phyloP scores from a whole-genome alignment of 352 stramenopile species.

The Phytopythium sindhum region DNA sequence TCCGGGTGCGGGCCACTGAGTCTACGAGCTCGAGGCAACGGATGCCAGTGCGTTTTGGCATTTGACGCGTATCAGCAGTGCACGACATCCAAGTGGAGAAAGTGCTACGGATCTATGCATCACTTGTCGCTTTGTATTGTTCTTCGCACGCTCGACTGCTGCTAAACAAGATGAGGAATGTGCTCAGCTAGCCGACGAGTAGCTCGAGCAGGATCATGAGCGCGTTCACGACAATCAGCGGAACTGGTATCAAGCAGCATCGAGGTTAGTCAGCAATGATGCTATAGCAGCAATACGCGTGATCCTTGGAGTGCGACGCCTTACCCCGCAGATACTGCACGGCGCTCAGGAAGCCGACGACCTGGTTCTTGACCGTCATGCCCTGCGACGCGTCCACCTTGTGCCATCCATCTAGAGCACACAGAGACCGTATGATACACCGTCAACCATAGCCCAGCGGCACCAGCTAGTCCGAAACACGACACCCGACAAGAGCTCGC shows the following conservation, averaged over 20 bases:
- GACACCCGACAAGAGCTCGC: background rate
- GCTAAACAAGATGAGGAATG: background rate
- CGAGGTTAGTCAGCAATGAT: background rate
- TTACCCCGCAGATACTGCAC: constrained; percentile 84
- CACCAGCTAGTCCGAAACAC: background rate
- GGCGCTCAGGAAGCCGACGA: constrained; percentile 79
- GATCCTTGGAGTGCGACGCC: constrained; percentile 1
- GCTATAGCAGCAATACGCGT: background rate
- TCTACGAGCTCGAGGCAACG: too few relatives aligned
- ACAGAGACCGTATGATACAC: background rate
- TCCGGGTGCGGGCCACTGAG: too few relatives aligned
- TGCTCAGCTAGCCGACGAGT: constrained; percentile 48
- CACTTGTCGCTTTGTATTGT: background rate
- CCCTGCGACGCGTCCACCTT: constrained; percentile 75
- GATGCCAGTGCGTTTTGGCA: too few relatives aligned
- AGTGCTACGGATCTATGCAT: background rate
- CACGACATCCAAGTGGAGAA: too few relatives aligned
- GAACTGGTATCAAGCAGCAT: constrained; percentile 30
- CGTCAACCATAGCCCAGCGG: background rate
- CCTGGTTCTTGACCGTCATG: constrained; percentile 86
- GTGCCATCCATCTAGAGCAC: constrained; percentile 73
- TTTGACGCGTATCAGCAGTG: too few relatives aligned
- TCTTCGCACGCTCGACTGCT: background rate
- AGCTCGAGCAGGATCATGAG: constrained; percentile 82
- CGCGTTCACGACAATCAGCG: constrained; percentile 77